These are phyloP conservation scores for Gamarada debralockiae DNA, from an alignment of 495 filamentous ascomycete genomes.

Conservation along the genomic window DNA sequence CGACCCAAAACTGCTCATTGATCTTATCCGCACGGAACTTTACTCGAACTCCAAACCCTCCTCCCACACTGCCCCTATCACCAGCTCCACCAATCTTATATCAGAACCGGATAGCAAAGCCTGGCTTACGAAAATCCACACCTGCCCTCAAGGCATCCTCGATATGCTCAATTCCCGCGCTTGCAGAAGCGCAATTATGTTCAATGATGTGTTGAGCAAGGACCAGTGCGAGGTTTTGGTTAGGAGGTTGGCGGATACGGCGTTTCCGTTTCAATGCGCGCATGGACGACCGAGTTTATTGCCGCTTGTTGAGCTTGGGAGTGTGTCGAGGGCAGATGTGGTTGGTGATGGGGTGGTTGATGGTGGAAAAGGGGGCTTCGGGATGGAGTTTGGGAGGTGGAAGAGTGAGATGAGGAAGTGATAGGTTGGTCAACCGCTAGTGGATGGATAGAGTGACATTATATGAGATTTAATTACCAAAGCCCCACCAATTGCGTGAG, in stretches of 20 bases:
- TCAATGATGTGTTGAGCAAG: slow-evolving; percentile 71
- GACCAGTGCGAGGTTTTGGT: slow-evolving; percentile 67
- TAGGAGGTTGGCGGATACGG: slow-evolving; percentile 56
- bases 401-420: background rate
- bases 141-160: slow-evolving; percentile 72
- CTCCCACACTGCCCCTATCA: background rate
- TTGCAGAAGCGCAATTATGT: slow-evolving; percentile 94
- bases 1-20: slow-evolving; percentile 64
- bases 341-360: background rate
- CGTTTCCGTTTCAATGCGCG: slow-evolving; percentile 91
- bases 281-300: slow-evolving; percentile 80
- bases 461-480: too few relatives aligned
- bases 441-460: too few relatives aligned
- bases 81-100: background rate
- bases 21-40: slow-evolving; percentile 69
- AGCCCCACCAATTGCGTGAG: too few relatives aligned
- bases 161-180: slow-evolving; percentile 88
- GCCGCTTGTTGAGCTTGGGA: slow-evolving; percentile 57
- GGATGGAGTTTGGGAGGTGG: background rate
- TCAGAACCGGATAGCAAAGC: background rate
- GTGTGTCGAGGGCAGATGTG: too few relatives aligned
- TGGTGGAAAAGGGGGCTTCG: background rate
- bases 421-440: too few relatives aligned
- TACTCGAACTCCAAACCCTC: slow-evolving; percentile 50
- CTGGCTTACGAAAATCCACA: slow-evolving; percentile 41